These are phyloP conservation scores for Closterium sp. DNA, from an alignment of 139 green algal species.

Conservation along the genomic window DNA sequence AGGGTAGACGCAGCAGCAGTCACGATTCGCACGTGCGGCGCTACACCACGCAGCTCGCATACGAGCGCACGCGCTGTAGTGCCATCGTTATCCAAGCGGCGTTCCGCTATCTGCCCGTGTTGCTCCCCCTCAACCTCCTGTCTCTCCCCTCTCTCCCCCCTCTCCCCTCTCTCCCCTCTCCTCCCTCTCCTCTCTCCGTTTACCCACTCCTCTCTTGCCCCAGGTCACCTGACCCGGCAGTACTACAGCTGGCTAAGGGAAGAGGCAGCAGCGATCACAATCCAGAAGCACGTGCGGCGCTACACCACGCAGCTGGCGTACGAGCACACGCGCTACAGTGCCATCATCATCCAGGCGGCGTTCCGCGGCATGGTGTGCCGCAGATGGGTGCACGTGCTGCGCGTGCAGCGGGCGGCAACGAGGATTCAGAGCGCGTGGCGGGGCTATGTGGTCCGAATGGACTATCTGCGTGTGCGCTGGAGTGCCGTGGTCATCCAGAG, in stretches of 20 bases:
- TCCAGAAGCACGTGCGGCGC: constrained; percentile 59
- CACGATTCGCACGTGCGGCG: neutral
- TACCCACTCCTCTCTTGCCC: neutral
- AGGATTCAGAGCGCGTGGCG: constrained; percentile 17
- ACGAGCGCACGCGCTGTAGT: neutral
- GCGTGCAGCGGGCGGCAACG: constrained; percentile 57
- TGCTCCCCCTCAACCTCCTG: neutral
- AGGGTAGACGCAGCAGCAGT: neutral
- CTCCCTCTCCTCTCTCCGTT: neutral
- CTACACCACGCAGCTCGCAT: neutral
- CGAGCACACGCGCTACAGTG: constrained; percentile 7
- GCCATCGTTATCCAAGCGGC: too few species aligned
- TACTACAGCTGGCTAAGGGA: constrained; percentile 21
- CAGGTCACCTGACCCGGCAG: constrained; percentile 39
- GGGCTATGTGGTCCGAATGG: neutral
- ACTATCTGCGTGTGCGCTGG: neutral
- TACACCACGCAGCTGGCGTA: constrained; percentile 58
- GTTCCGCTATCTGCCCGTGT: neutral
- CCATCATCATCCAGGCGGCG: constrained; percentile 46
- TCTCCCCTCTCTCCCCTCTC: neutral
- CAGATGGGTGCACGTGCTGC: constrained; percentile 25
- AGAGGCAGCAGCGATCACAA: constrained; percentile 19
- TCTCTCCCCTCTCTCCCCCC: neutral
- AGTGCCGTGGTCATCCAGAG: constrained; percentile 44
- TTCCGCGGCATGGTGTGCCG: constrained; percentile 35